Evolutionary conservation across 352 stramenopile species (phyloP).

Genomic region (Phytopythium oedochilum): DNA sequence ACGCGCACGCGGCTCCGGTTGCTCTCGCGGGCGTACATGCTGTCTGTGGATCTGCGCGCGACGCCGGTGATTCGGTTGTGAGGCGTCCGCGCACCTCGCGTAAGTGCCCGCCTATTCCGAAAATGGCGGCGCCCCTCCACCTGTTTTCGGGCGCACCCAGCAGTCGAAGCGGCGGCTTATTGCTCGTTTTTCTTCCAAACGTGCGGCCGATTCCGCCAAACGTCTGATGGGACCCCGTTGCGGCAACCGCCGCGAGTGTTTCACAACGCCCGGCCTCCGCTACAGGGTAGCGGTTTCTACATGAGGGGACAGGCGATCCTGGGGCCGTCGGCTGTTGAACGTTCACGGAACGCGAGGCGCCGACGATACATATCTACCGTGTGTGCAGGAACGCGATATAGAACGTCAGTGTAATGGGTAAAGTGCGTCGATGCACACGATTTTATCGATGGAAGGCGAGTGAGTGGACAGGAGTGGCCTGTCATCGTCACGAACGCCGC

Average conservation of each 20-base stretch:
- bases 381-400: too few species aligned
- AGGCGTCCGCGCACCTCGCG: neutral
- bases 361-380: too few species aligned
- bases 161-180: too few species aligned
- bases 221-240: neutral
- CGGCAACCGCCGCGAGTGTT: neutral
- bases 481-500: too few species aligned
- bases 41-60: neutral
- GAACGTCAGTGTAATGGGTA: too few species aligned
- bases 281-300: neutral
- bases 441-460: too few species aligned
- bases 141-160: neutral
- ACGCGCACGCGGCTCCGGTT: conserved; percentile 11
- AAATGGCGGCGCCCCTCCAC: neutral
- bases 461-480: too few species aligned
- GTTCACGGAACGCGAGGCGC: neutral
- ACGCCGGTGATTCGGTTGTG: neutral
- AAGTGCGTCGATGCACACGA: too few species aligned
- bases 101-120: neutral
- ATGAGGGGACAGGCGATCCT: neutral
- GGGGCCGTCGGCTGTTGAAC: neutral
- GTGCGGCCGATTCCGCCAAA: neutral
- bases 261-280: neutral
- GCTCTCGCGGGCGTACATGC: neutral
- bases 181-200: neutral